Evolutionary conservation across 805 yeast species (phyloP).

Genomic region (Nakazawaea molendinolei): DNA sequence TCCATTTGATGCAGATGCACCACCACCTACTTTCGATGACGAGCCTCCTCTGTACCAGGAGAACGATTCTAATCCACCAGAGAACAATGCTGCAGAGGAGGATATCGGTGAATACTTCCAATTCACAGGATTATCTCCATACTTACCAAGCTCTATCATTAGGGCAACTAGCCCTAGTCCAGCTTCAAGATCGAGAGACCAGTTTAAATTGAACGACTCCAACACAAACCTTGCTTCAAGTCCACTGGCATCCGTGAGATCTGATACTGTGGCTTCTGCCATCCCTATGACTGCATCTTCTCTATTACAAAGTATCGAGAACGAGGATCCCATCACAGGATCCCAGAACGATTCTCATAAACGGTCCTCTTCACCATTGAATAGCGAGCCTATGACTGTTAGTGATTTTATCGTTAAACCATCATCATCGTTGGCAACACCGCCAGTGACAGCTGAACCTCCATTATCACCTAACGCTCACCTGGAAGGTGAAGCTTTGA

Average conservation of each 20-base stretch:
- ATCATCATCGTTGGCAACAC: neutral
- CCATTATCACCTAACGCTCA: neutral
- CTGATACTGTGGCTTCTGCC: no score
- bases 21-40: constrained; percentile 28
- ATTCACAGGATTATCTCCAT: constrained; percentile 26
- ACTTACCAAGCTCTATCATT: constrained; percentile 27
- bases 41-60: constrained; percentile 17
- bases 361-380: neutral
- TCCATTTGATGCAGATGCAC: constrained; percentile 41
- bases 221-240: no score
- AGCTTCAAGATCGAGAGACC: neutral
- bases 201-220: no score
- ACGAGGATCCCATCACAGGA: no score
- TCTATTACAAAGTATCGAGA: no score
- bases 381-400: neutral
- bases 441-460: neutral
- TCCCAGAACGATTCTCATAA: no score
- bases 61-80: constrained; percentile 22
- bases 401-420: neutral
- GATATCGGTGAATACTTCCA: constrained; percentile 16
- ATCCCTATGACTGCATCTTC: no score
- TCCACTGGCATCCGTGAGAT: no score
- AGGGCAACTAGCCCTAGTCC: constrained; percentile 23
- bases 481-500: neutral
- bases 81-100: constrained; percentile 17